Percentiles rank a stretch among this genome's conserved stretches.
Conservation (phyloP, 73 alveolate species). For the Paramecium primaurelia region DNA sequence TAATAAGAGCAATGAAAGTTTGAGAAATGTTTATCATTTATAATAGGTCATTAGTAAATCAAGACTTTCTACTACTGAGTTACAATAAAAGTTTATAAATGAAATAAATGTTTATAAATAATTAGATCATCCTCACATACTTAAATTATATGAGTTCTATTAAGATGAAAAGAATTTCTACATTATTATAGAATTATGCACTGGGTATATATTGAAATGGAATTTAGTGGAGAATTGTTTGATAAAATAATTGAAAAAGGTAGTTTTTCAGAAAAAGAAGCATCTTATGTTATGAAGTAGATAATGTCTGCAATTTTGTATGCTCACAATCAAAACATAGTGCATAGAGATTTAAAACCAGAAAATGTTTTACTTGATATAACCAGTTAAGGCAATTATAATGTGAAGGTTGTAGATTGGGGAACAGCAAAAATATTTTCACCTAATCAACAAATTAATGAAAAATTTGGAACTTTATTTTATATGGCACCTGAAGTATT, state of each 20-base stretch:
- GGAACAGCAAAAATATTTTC: slow-evolving; percentile 58
- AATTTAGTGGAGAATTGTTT: slow-evolving; percentile 86
- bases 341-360: slow-evolving; percentile 78
- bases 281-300: slow-evolving; percentile 86
- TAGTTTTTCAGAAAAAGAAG: slow-evolving; percentile 86
- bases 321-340: slow-evolving; percentile 87
- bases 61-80: slow-evolving; percentile 49
- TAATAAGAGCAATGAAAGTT: slow-evolving; percentile 63
- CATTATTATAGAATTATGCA: slow-evolving; percentile 63
- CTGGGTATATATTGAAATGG: slow-evolving; percentile 47
- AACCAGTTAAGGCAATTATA: slow-evolving; percentile 54
- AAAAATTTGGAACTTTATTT: slow-evolving; percentile 56
- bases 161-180: slow-evolving; percentile 57
- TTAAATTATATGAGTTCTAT: slow-evolving; percentile 61
- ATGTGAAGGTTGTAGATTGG: slow-evolving; percentile 62
- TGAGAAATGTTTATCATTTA: background rate
- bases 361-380: slow-evolving; percentile 64
- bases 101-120: slow-evolving; percentile 58
- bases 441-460: slow-evolving; percentile 24
- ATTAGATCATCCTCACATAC: slow-evolving; percentile 70
- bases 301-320: slow-evolving; percentile 87
- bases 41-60: slow-evolving; percentile 32
- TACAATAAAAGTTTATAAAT: slow-evolving; percentile 52
- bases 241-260: slow-evolving; percentile 89
- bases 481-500: slow-evolving; percentile 63